Evolutionary conservation across 2,329 filamentous ascomycete species (phyloP), one percentile per base, ranked within the genome.

Genomic region (Neonectria coccinea): DNA sequence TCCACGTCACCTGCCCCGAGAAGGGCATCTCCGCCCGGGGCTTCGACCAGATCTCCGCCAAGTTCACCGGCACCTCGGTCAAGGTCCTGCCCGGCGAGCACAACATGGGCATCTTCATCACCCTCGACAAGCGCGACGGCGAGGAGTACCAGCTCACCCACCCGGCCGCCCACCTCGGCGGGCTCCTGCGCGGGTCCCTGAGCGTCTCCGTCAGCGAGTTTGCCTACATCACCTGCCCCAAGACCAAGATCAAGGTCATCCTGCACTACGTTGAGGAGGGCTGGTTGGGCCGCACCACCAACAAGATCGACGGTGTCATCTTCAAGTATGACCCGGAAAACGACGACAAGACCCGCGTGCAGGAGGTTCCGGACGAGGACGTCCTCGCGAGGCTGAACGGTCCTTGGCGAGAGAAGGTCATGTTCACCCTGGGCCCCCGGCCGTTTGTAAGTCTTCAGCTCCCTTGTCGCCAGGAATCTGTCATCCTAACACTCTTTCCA

Each of bases 81-180:
- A 93, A 94, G 76, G 95, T 99, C 41, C 90, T 91, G 22, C 93
- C 96, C 0, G 96, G 96, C 67, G 90, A 94, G 76, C 93, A 97
- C 82, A 99, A 99, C 79, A 85, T 97, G 70, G 96, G 96, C 69
- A 98, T 99, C 73, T 99, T 97, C 81, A 91, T 99, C 78, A 94
- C 89, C 10, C 82, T 98, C 27, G 89, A 93, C 73, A 91, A 89
- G 68, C 86, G 92, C 57, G 89, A 91, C 72, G 88, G 95, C 75
- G 96, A 99, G 81, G 92, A 94, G 67, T 99, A 99, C 79, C 94
- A 97, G 76, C 87, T 99, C 67, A 97, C 92, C 5, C 96, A 99
- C 79, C 96, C 96, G 4, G 90, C 92, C n/a, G 96, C 96, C 7
- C 93, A 97, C 75, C 84, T 99, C 1, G 94, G 94, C 29, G 96